Percentiles rank a stretch among this genome's conserved stretches.
Conservation (phyloP, 257 asterid genomes). For the Jacaranda mimosifolia region DNA sequence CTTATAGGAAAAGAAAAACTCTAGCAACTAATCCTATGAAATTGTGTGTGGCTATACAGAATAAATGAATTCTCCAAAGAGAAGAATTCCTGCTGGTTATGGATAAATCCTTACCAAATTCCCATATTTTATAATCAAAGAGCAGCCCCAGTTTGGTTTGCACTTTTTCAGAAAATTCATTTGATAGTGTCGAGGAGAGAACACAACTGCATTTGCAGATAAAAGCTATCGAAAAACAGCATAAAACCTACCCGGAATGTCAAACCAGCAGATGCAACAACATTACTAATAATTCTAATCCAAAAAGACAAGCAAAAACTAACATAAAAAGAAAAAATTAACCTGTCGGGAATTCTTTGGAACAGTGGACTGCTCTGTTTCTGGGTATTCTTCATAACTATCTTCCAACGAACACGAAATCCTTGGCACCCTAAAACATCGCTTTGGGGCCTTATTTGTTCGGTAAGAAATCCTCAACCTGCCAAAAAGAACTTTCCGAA, state of each 20-base stretch:
- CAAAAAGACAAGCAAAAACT: neutral
- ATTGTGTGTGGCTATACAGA: constrained; percentile 1
- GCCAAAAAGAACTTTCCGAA: constrained; percentile 29
- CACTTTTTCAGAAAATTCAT: constrained; percentile 1
- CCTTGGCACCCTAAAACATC: constrained; percentile 43
- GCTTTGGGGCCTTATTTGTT: constrained; percentile 36
- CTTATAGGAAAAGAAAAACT: neutral
- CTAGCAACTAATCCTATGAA: constrained; percentile 7
- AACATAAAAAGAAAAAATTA: neutral
- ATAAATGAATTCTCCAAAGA: neutral
- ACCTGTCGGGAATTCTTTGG: constrained; percentile 61
- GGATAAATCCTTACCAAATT: neutral
- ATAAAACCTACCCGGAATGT: neutral
- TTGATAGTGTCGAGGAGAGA: neutral
- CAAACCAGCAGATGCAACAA: neutral
- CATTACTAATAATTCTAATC: constrained; percentile 18
- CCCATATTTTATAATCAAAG: neutral
- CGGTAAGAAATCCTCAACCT: constrained; percentile 57
- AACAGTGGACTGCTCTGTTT: constrained; percentile 43
- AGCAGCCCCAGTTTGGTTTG: constrained; percentile 10
- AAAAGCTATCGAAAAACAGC: no score
- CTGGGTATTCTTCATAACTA: constrained; percentile 43
- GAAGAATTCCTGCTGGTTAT: neutral
- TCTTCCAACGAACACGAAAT: constrained; percentile 61
- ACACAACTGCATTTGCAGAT: neutral